Conservation (phyloP, 148 eudicot species). For the Salicornia ramosissima region DNA sequence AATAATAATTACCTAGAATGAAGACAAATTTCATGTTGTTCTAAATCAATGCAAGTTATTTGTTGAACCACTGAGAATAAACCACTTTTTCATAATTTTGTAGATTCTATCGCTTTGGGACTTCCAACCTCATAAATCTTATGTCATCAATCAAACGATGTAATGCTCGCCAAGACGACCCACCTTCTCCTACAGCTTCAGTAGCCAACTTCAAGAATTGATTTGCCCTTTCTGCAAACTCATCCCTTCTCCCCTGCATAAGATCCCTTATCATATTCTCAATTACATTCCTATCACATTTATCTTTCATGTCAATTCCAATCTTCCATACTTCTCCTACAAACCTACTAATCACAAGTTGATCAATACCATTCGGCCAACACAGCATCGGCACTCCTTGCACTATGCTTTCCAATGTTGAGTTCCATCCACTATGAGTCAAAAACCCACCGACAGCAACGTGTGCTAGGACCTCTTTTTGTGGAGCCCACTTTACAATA, state of each 20-base stretch:
- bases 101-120: no score
- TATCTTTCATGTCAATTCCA: constrained; percentile 36
- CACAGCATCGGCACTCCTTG: constrained; percentile 38
- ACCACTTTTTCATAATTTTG: no score
- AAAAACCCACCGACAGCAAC: constrained; percentile 29
- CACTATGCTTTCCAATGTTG: constrained; percentile 30
- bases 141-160: constrained; percentile 33
- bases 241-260: constrained; percentile 22
- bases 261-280: constrained; percentile 27
- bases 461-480: constrained; percentile 31
- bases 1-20: constrained; percentile 15
- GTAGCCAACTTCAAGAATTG: constrained; percentile 20
- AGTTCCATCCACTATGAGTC: constrained; percentile 38
- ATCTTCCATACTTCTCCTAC: constrained; percentile 33
- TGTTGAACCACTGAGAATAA: no score
- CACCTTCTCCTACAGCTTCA: constrained; percentile 29
- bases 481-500: constrained; percentile 33
- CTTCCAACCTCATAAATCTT: constrained; percentile 22
- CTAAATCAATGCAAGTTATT: no score
- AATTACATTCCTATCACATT: constrained; percentile 22
- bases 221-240: constrained; percentile 13
- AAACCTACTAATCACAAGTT: constrained; percentile 29
- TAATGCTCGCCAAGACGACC: constrained; percentile 30
- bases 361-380: no score
- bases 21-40: constrained; percentile 12